Evolutionary conservation across 345 rosid species (phyloP).

Genomic region (Rubroshorea leprosula): DNA sequence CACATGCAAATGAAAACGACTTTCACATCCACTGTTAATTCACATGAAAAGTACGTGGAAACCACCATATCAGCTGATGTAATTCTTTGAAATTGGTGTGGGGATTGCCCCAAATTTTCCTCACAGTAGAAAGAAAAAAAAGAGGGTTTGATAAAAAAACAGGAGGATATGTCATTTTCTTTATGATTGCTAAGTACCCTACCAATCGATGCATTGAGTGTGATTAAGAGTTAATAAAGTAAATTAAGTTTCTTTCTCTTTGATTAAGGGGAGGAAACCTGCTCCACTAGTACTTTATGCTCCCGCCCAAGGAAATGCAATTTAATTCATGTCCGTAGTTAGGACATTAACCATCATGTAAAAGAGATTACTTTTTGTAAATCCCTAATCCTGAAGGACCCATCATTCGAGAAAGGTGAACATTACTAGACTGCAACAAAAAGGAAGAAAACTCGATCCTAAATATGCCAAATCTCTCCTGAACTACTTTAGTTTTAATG

Average conservation of each 20-base stretch:
- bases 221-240: background rate
- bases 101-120: background rate
- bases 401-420: too few species aligned
- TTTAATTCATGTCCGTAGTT: too few species aligned
- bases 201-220: background rate
- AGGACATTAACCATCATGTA: too few species aligned
- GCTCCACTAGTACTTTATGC: background rate
- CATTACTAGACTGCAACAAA: too few species aligned
- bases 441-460: too few species aligned
- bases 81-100: background rate
- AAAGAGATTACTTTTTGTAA: too few species aligned
- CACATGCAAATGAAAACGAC: conserved; percentile 10
- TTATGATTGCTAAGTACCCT: background rate
- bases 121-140: background rate
- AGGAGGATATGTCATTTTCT: background rate
- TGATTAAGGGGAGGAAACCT: background rate
- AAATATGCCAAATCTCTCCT: too few species aligned
- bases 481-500: too few species aligned
- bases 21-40: background rate
- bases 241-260: background rate
- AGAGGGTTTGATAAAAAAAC: background rate
- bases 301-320: background rate
- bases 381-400: too few species aligned
- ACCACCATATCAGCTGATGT: background rate
- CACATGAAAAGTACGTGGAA: background rate